Evolutionary conservation across 2,329 filamentous ascomycete species (phyloP).

Genomic region (Ophiobolus disseminans): DNA sequence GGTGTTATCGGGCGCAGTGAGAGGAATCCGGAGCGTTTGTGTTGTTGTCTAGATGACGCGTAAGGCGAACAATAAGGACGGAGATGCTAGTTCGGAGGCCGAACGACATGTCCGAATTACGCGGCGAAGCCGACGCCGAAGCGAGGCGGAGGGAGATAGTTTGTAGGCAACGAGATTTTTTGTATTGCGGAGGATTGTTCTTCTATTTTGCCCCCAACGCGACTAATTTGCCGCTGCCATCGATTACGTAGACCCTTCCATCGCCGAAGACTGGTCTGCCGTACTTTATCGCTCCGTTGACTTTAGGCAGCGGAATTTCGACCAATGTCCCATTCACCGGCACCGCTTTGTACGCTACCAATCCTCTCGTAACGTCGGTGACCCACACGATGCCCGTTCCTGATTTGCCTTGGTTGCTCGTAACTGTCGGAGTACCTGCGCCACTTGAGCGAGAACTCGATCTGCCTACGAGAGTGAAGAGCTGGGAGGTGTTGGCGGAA

Average conservation of each 20-base stretch:
- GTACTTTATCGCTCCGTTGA: constrained; percentile 51
- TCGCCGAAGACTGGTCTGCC: constrained; percentile 52
- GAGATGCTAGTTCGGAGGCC: background rate
- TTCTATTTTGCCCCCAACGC: constrained; percentile 8
- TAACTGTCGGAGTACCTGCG: constrained; percentile 47
- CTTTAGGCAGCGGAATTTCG: constrained; percentile 46
- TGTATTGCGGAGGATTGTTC: background rate
- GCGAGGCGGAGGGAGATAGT: too few species aligned
- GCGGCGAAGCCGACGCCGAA: background rate
- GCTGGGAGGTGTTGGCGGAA: constrained; percentile 11
- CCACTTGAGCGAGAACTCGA: constrained; percentile 38
- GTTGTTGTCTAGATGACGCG: background rate
- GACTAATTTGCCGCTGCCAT: constrained; percentile 19
- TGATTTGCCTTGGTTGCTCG: constrained; percentile 47
- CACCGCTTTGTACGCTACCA: constrained; percentile 52
- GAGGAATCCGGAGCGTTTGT: background rate
- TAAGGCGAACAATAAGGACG: background rate
- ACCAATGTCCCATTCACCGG: constrained; percentile 48
- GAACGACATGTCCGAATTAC: constrained; percentile 1
- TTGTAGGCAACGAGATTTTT: background rate
- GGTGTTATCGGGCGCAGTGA: background rate
- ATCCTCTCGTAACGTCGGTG: constrained; percentile 48
- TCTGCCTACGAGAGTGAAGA: constrained; percentile 39
- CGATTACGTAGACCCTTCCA: constrained; percentile 32
- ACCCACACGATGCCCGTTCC: constrained; percentile 46